Percentiles rank a stretch among this genome's conserved stretches.
These are phyloP conservation scores for Fragilaria crotonensis DNA, from an alignment of 108 stramenopile genomes.

Conservation along the genomic window DNA sequence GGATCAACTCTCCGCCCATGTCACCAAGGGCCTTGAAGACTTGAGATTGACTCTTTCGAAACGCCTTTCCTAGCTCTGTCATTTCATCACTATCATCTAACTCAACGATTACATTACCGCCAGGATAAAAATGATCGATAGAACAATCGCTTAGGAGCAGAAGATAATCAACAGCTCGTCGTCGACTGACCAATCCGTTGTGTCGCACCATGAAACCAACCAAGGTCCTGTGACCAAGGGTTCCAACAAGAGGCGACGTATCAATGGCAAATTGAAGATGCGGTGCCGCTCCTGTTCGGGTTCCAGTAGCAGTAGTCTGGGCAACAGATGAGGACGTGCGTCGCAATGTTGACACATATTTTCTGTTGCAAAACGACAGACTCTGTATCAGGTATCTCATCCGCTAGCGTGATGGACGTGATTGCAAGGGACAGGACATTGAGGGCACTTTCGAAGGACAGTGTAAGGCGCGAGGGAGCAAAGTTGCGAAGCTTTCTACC, in stretches of 20 bases:
- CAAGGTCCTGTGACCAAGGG: constrained; percentile 15
- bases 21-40: constrained; percentile 10
- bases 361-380: not conserved
- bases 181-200: constrained; percentile 5
- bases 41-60: not conserved
- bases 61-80: not conserved
- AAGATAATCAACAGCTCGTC: constrained; percentile 13
- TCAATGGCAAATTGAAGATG: constrained; percentile 12
- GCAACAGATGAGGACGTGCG: constrained; percentile 8
- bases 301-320: constrained; percentile 17
- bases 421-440: not conserved
- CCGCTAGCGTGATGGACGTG: not conserved
- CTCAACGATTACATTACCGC: not conserved
- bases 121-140: not conserved
- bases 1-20: constrained; percentile 16
- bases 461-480: not conserved
- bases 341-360: constrained; percentile 2
- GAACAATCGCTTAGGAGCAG: too few relatives aligned
- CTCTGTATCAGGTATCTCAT: not conserved
- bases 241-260: constrained; percentile 10
- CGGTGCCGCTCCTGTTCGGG: constrained; percentile 4
- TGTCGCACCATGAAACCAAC: constrained; percentile 21
- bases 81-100: not conserved
- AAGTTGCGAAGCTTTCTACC: not conserved
- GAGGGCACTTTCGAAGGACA: not conserved